Conservation (phyloP, 768 basidiomycete genomes). For the Chalciporus chontae region DNA sequence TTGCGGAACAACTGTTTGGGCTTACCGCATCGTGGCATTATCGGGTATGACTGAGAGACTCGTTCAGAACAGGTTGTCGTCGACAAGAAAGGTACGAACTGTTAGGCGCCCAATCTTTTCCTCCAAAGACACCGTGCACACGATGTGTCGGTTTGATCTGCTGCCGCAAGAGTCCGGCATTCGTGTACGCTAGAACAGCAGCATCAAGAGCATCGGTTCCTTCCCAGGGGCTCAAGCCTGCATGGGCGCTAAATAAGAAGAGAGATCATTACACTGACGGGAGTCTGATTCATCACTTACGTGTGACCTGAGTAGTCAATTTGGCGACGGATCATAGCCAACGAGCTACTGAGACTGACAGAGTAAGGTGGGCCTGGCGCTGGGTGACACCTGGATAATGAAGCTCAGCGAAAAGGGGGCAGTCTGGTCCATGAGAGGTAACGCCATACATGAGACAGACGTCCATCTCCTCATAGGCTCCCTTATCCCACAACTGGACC, state of each 20-base stretch:
- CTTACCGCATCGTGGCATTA: slow-evolving; percentile 68
- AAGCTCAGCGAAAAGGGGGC: neutral
- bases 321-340: slow-evolving; percentile 57
- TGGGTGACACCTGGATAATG: slow-evolving; percentile 64
- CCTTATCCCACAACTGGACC: slow-evolving; percentile 60
- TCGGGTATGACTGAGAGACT: slow-evolving; percentile 69
- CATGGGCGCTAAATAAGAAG: slow-evolving; percentile 57
- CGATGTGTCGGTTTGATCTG: slow-evolving; percentile 76
- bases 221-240: slow-evolving; percentile 80
- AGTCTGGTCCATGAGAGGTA: neutral
- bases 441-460: slow-evolving; percentile 65
- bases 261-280: neutral
- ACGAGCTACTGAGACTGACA: slow-evolving; percentile 58
- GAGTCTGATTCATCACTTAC: slow-evolving; percentile 32
- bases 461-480: slow-evolving; percentile 74
- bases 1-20: neutral
- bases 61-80: neutral
- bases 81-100: slow-evolving; percentile 38
- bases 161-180: slow-evolving; percentile 76
- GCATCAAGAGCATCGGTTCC: slow-evolving; percentile 83
- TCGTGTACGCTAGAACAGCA: slow-evolving; percentile 80
- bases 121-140: slow-evolving; percentile 76
- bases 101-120: slow-evolving; percentile 71
- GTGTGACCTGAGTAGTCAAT: slow-evolving; percentile 75
- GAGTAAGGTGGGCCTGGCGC: slow-evolving; percentile 74